Base-by-base conservation (phyloP, 1,139 yeast species). In the Nadsonia commutata region DNA sequence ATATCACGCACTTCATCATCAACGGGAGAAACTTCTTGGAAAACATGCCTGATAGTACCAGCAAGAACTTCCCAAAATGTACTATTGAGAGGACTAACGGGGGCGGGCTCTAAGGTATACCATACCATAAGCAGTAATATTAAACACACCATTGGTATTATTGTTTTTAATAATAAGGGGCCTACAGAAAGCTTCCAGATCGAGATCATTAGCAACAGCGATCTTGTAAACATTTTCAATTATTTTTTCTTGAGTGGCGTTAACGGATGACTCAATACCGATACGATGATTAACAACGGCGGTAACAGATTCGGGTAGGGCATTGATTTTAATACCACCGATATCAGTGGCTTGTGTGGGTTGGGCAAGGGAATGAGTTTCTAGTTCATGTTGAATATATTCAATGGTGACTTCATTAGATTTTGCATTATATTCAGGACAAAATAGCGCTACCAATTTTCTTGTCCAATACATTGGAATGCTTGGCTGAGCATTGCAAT, bases 291-390 rank as follows among this genome's bases (percentile, higher is more conserved):
- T 78, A 38, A 80, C 67, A 42, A 68, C 57, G 18, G 77, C 64
- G 5, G 67, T 63, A 4, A 74, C 80, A 49, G 66, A 68, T 55
- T 82, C 93, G 1, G 94, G 94, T 45, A 82, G 65, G 2, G 90
- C 88, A 55, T 80, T 80, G 31, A 76, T 64, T 58, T 80, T 80
- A 38, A 71, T 71, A 18, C 88, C 90, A 8, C 88, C 88, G 11
- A 78, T 66, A 56, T 80, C 86, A n/a, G 73, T 67, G 0, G 86
- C 83, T 55, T 78, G 84, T 5, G 83, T 71, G 1, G 86, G 78
- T 40, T 70, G 66, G 43, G 79, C 64, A 22, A 75, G 58, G 52
- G 66, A 75, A 39, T 49, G 46, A 39, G n/a, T n/a, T n/a, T n/a
- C n/a, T n/a, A n/a, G n/a, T n/a, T n/a, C n/a, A n/a, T n/a, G n/a